These are phyloP conservation scores for Epichloe sylvatica DNA, from an alignment of 2,329 filamentous ascomycete genomes.

Conservation along the genomic window DNA sequence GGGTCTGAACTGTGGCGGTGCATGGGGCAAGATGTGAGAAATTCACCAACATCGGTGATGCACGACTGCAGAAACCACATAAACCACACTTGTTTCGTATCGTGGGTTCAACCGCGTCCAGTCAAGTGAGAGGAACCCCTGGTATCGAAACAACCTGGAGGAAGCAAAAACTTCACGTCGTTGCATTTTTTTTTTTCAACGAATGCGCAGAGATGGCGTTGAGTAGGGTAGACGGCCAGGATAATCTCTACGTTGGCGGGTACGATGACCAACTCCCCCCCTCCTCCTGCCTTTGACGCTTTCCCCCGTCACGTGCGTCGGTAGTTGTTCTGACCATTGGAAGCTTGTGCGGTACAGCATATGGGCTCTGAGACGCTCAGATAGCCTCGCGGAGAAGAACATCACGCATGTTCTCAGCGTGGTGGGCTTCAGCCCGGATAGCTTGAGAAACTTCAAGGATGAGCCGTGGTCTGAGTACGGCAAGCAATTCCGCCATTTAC, in stretches of 20 bases:
- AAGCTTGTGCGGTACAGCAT: constrained; percentile 38
- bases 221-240: constrained; percentile 27
- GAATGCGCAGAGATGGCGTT: constrained; percentile 24
- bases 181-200: too few relatives aligned
- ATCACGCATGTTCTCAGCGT: constrained; percentile 91
- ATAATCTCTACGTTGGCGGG: constrained; percentile 28
- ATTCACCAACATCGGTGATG: too few relatives aligned
- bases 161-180: too few relatives aligned
- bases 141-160: too few relatives aligned
- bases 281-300: too few relatives aligned
- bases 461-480: constrained; percentile 34
- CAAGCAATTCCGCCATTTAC: constrained; percentile 54
- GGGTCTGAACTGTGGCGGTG: too few relatives aligned
- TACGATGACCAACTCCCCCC: constrained; percentile 12
- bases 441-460: constrained; percentile 31
- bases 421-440: constrained; percentile 37
- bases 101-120: too few relatives aligned
- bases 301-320: too few relatives aligned
- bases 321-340: not conserved
- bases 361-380: constrained; percentile 60
- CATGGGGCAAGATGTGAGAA: too few relatives aligned
- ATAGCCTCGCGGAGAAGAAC: constrained; percentile 53
- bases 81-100: too few relatives aligned
- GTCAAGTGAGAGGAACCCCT: too few relatives aligned
- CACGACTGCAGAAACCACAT: too few relatives aligned